A percentile compares a stretch with the other conserved stretches of the same genome.
phyloP scores from a whole-genome alignment of 805 yeast genomes.

The Starmerella potacharoeniae region DNA sequence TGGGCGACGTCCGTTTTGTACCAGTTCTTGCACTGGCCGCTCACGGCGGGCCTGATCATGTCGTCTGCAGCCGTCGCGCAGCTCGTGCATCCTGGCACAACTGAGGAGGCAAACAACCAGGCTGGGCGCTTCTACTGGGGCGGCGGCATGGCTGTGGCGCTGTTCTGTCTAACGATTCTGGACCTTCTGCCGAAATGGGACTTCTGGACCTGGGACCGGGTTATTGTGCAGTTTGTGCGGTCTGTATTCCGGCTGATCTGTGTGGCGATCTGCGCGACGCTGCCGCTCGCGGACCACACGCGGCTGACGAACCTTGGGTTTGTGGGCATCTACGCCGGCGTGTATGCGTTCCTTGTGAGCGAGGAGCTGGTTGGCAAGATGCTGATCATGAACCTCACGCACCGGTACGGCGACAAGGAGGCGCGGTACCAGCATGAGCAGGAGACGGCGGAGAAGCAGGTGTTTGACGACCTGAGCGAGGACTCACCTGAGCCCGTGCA shows the following conservation, averaged over 20 bases:
- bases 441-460: background rate
- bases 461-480: background rate
- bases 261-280: background rate
- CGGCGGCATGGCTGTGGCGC: conserved; percentile 7
- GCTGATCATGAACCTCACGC: background rate
- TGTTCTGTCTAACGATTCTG: background rate
- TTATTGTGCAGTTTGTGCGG: background rate
- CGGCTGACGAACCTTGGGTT: conserved; percentile 1
- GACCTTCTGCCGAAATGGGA: conserved; percentile 6
- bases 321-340: conserved; percentile 7
- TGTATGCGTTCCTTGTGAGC: conserved; percentile 2
- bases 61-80: conserved; percentile 6
- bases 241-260: background rate
- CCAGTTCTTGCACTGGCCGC: conserved; percentile 7
- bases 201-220: conserved; percentile 1
- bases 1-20: conserved; percentile 2
- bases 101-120: background rate
- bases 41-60: background rate
- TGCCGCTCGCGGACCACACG: background rate
- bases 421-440: background rate
- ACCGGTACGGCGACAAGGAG: background rate
- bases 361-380: conserved; percentile 8
- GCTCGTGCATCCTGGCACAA: background rate
- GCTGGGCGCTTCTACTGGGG: conserved; percentile 8
- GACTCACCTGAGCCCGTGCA: background rate